Base-by-base conservation (phyloP, 306 rosid species). In the Mimosa bimucronata region DNA sequence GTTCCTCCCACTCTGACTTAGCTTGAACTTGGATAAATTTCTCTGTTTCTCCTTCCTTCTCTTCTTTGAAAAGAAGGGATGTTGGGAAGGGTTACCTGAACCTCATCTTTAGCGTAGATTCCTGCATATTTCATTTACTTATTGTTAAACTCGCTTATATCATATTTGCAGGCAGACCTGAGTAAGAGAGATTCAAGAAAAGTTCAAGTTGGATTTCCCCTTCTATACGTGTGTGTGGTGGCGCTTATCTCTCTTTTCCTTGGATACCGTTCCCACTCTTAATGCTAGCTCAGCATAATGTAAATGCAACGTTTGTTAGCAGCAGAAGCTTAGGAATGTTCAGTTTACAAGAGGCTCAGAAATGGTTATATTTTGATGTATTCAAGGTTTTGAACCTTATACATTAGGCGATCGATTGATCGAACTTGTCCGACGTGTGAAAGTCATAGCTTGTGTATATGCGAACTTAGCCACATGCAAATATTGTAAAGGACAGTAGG, bases 151-250 rank as follows among this genome's bases (percentile, higher is more conserved):
- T 72, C 67, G 37, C 38, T 66, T 16, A 15, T 60, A 40, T 67
- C 67, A 15, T 77, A 65, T 71, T 79, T 84, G 85, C 92, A 95
- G 98, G 83, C 84, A 25, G 88, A 87, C 71, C 80, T 93, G 87
- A 82, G 87, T 67, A 78, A 71, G 66, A 80, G 73, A 81, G 84
- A 88, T 29, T 82, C 87, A 70, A 85, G 81, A 79, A 86, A 52
- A 48, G 89, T 91, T 53, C 94, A 90, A 71, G 88, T 84, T 0
- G 98, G 97, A 46, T 93, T 93, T 80, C 98, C 99, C 41, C 86
- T 86, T 79, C 79, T 95, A 52, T 93, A 84, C 83, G 92, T 91
- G 80, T 93, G 89, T 58, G 90, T 90, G 88, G 97, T 95, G 91
- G 97, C 92, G 6, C 86, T 95, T 31, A 55, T 87, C 10, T 82